Conservation (phyloP, 208 protist species). For the Leishmania arabica region DNA sequence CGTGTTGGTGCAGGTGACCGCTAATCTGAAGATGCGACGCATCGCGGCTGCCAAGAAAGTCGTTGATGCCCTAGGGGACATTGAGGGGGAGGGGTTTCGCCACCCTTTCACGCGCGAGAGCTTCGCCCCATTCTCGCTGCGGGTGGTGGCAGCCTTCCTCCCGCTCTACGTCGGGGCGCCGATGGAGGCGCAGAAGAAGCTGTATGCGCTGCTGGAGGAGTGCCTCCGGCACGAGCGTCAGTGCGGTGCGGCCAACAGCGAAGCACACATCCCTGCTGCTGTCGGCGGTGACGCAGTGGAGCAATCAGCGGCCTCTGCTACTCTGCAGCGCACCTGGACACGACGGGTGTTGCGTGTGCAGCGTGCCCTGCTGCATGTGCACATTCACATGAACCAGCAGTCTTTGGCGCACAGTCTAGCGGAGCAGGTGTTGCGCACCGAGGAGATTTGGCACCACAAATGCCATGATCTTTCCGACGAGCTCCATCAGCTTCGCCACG, state of each 20-base stretch:
- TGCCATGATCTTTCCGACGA: constrained; percentile 26
- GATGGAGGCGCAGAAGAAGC: constrained; percentile 54
- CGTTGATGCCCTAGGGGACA: constrained; percentile 64
- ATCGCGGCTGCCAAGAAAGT: constrained; percentile 58
- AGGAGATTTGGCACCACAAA: constrained; percentile 22
- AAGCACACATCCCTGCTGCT: background rate
- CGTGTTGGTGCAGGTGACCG: constrained; percentile 74
- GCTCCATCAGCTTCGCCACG: constrained; percentile 31
- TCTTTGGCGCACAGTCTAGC: constrained; percentile 49
- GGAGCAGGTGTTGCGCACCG: constrained; percentile 42
- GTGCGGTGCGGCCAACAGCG: background rate
- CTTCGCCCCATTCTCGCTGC: constrained; percentile 83
- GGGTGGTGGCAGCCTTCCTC: constrained; percentile 65
- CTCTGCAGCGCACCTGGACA: constrained; percentile 31
- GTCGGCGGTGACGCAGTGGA: background rate
- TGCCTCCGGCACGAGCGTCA: constrained; percentile 36
- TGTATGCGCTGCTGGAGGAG: constrained; percentile 60
- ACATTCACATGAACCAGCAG: constrained; percentile 62
- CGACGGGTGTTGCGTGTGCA: constrained; percentile 49
- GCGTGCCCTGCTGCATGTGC: constrained; percentile 61
- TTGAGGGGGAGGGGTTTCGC: constrained; percentile 63
- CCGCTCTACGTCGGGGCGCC: constrained; percentile 61
- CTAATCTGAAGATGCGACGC: constrained; percentile 69
- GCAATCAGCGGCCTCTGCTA: background rate
- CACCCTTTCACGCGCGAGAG: constrained; percentile 54